Percentiles rank a stretch among this genome's conserved stretches.
phyloP scores from a whole-genome alignment of 202 grass and related monocot genomes.

The Dendrocalamus latiflorus region DNA sequence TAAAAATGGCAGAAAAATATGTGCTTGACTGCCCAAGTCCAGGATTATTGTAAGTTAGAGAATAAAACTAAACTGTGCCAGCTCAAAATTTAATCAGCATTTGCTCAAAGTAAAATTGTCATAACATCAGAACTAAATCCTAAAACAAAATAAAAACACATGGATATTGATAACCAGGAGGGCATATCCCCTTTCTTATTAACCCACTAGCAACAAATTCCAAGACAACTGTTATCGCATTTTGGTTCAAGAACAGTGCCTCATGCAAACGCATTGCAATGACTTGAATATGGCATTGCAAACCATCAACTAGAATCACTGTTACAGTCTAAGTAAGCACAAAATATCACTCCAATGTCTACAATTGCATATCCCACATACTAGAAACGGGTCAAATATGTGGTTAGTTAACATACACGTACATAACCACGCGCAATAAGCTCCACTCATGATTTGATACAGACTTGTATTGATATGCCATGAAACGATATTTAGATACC shows the following conservation, averaged over 20 bases:
- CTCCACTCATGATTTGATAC: background rate
- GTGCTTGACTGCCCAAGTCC: background rate
- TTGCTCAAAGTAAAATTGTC: background rate
- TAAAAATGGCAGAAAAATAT: background rate
- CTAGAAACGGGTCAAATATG: background rate
- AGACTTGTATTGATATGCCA: background rate
- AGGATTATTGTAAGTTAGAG: background rate
- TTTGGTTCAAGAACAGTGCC: background rate
- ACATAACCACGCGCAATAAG: background rate
- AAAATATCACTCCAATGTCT: background rate
- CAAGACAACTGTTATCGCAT: background rate
- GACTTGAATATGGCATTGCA: background rate
- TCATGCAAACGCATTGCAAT: background rate
- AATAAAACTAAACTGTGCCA: background rate
- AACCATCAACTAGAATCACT: background rate
- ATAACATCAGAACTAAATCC: background rate
- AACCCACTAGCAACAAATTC: background rate
- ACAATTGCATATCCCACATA: background rate
- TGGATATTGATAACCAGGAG: background rate
- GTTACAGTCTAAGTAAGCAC: background rate
- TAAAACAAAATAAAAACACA: background rate
- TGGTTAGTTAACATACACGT: background rate
- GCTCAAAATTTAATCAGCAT: background rate
- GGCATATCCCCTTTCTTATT: background rate
- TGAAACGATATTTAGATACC: no score